Conservation (phyloP, 129 eudicot genomes). For the Erigeron canadensis region DNA sequence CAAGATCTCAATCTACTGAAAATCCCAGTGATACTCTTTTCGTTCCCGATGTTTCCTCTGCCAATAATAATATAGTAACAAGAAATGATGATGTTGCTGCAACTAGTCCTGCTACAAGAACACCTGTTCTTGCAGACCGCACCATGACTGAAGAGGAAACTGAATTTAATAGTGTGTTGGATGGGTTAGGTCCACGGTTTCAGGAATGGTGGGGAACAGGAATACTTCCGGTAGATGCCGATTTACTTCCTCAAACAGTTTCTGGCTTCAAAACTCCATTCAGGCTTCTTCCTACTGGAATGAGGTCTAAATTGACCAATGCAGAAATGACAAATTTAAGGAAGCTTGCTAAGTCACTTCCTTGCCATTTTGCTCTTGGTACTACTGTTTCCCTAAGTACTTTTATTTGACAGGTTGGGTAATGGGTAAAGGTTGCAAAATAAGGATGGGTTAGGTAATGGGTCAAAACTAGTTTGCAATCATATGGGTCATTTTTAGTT, state of each 20-base stretch:
- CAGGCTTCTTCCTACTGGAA: constrained; percentile 89
- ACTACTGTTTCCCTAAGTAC: constrained; percentile 23
- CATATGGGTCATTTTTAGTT: background rate
- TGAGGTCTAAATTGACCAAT: constrained; percentile 81
- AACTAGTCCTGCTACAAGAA: constrained; percentile 26
- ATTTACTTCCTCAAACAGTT: constrained; percentile 81
- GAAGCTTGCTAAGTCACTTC: constrained; percentile 87
- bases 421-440: background rate
- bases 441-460: background rate
- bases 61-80: constrained; percentile 20
- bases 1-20: constrained; percentile 44
- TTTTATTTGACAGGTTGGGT: background rate
- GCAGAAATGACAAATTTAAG: constrained; percentile 86
- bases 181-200: constrained; percentile 92
- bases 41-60: constrained; percentile 64
- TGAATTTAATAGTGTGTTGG: constrained; percentile 62
- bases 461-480: background rate
- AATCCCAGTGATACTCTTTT: constrained; percentile 46
- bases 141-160: constrained; percentile 73
- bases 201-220: constrained; percentile 99
- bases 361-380: constrained; percentile 99
- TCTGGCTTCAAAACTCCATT: constrained; percentile 88
- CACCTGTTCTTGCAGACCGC: constrained; percentile 30
- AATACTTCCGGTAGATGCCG: constrained; percentile 92
- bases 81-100: constrained; percentile 29